Evolutionary conservation across 495 filamentous ascomycete genomes (phyloP).

Genomic region (Xylaria scruposa): DNA sequence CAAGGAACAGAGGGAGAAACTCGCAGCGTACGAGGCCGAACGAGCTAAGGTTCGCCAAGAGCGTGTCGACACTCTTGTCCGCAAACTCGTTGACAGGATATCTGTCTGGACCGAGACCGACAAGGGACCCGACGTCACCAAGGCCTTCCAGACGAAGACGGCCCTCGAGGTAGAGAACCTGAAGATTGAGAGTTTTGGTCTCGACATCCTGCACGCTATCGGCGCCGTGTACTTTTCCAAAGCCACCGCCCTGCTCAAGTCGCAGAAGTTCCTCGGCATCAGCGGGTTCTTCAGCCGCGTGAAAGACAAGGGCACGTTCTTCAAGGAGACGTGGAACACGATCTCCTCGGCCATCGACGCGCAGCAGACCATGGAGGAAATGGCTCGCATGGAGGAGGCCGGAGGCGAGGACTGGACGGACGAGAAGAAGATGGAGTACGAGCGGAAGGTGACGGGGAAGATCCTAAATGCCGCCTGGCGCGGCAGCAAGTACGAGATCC

Average conservation of each 20-base stretch:
- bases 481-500: constrained; percentile 97
- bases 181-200: constrained; percentile 98
- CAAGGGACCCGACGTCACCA: constrained; percentile 81
- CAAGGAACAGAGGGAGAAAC: constrained; percentile 89
- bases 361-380: constrained; percentile 98
- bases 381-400: constrained; percentile 93
- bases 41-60: constrained; percentile 85
- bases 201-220: constrained; percentile 97
- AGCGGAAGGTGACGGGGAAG: constrained; percentile 94
- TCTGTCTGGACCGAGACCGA: constrained; percentile 98
- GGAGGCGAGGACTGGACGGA: constrained; percentile 99
- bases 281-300: constrained; percentile 90
- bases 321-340: constrained; percentile 98
- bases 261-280: constrained; percentile 95
- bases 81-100: constrained; percentile 88
- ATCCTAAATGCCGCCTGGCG: constrained; percentile 98
- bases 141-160: constrained; percentile 90
- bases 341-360: constrained; percentile 97
- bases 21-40: constrained; percentile 87
- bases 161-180: constrained; percentile 95
- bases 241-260: constrained; percentile 85
- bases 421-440: constrained; percentile 96
- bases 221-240: constrained; percentile 89
- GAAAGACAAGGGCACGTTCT: constrained; percentile 95
- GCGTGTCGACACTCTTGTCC: constrained; percentile 79